Evolutionary conservation across 2,329 filamentous ascomycete genomes (phyloP), one percentile per base, ranked within the genome.

Genomic region (Cadophora sp.): DNA sequence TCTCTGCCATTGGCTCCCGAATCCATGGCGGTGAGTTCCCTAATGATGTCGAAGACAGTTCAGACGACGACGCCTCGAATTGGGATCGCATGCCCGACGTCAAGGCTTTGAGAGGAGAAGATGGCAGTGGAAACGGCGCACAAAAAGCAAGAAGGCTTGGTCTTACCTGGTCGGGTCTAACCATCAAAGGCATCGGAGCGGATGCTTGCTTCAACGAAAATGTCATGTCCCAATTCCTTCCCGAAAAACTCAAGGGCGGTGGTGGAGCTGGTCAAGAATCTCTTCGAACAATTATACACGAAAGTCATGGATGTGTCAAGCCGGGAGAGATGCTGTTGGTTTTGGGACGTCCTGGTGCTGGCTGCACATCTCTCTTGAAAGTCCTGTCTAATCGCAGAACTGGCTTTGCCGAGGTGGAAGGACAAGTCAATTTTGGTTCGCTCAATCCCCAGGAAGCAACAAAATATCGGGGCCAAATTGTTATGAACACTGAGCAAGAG

Each of bases 291-390:
- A 89, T 93, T 55, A 78, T 93, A 24, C 83, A 90, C 62, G 83
- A 86, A 72, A 87, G 84, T 66, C 85, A 89, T 75, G 90, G 90
- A 9, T 91, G 88, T 70, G 87, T 93, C 59, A 89, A 89, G 75
- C 89, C 90, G 0, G 91, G 89, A 20, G 89, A 92, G 77, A 91
- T 91, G 89, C 78, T 91, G 0, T 79, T 92, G 0, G 89, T 92
- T 0, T 81, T 92, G 0, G 90, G 90, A 2, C 83, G 89, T 0
- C 90, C 90, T 0, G 90, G 89, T 0, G 83, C 88, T 3, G 89
- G 90, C 33, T 93, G 91, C 76, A 91, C 90, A 0, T 91, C 90
- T 0, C 81, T 93, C 16, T 81, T 94, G 55, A 93, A 91, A 73
- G 82, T 91, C 71, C 81, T 93, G 6, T 83, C 89, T 59, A 93